A percentile compares a stretch with the other conserved stretches of the same genome.
phyloP scores from a whole-genome alignment of 495 filamentous ascomycete genomes.

The Rhypophila decipiens region DNA sequence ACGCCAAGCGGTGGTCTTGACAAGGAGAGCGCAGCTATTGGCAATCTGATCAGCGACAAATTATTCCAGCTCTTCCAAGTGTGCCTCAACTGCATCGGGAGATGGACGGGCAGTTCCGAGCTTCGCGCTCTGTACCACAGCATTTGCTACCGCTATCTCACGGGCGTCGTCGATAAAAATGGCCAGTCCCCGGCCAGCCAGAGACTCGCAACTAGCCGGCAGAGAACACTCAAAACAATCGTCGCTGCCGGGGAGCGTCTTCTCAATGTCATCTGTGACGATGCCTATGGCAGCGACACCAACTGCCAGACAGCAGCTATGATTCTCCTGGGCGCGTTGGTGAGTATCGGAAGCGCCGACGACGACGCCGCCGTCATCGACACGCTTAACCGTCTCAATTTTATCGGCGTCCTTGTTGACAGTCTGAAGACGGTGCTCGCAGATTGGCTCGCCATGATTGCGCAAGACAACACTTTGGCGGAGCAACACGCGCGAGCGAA shows the following conservation, averaged over 20 bases:
- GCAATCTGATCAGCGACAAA: slow-evolving; percentile 78
- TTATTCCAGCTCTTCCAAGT: slow-evolving; percentile 86
- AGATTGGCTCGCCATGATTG: slow-evolving; percentile 43
- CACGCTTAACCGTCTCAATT: slow-evolving; percentile 74
- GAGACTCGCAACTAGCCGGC: slow-evolving; percentile 37
- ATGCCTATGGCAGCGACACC: slow-evolving; percentile 80
- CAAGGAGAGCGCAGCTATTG: slow-evolving; percentile 43
- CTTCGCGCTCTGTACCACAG: slow-evolving; percentile 81
- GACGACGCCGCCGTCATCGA: slow-evolving; percentile 65
- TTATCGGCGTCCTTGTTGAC: slow-evolving; percentile 82
- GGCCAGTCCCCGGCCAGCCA: slow-evolving; percentile 4
- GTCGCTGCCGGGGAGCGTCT: slow-evolving; percentile 70
- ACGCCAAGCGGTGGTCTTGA: slow-evolving; percentile 35
- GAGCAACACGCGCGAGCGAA: slow-evolving; percentile 65
- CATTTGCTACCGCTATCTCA: slow-evolving; percentile 79
- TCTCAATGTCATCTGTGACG: slow-evolving; percentile 83
- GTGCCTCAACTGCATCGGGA: slow-evolving; percentile 65
- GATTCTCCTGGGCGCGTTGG: slow-evolving; percentile 62
- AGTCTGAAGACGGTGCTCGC: slow-evolving; percentile 62
- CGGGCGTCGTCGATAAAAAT: slow-evolving; percentile 56
- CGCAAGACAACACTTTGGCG: slow-evolving; percentile 10
- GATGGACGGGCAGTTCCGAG: slow-evolving; percentile 59
- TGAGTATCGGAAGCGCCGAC: slow-evolving; percentile 53
- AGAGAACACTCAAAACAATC: slow-evolving; percentile 67
- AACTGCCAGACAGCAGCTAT: slow-evolving; percentile 76